Evolutionary conservation across 345 rosid genomes (phyloP).

Genomic region (Populus pruinosa): DNA sequence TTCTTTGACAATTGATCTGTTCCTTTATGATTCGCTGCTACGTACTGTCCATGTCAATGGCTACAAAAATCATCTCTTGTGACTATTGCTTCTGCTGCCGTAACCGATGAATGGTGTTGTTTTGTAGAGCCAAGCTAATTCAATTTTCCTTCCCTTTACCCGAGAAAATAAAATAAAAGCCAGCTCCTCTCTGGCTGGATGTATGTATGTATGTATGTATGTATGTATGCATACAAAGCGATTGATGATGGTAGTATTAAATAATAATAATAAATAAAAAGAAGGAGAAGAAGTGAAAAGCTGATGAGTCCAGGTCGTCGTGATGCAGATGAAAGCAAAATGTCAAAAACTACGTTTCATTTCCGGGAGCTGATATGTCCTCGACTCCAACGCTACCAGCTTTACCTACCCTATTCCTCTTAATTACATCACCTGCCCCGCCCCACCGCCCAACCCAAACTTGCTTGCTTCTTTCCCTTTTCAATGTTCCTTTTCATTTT

Average conservation of each 20-base stretch:
- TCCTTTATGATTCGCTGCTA: background rate
- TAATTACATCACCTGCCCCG: slow-evolving; percentile 6
- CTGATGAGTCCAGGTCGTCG: slow-evolving; percentile 10
- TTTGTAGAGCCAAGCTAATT: background rate
- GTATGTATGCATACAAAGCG: too few relatives aligned
- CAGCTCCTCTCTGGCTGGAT: too few relatives aligned
- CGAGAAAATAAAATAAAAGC: too few relatives aligned
- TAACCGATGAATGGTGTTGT: background rate
- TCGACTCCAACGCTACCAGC: slow-evolving; percentile 25
- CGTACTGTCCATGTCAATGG: background rate
- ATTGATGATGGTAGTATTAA: background rate
- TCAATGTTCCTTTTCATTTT: background rate
- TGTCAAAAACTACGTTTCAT: slow-evolving; percentile 72
- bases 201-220: too few relatives aligned
- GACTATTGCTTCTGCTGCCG: too few relatives aligned
- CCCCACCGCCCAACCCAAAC: background rate
- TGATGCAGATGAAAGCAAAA: slow-evolving; percentile 52
- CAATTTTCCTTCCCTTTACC: too few relatives aligned
- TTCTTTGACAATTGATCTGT: background rate
- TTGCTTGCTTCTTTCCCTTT: background rate
- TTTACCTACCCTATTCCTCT: slow-evolving; percentile 24
- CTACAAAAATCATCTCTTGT: too few relatives aligned
- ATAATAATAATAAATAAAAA: background rate
- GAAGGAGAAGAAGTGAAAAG: slow-evolving; percentile 8
- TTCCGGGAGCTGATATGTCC: slow-evolving; percentile 45